A percentile compares a stretch with the other conserved stretches of the same genome.
Conservation (phyloP, 176 grass and related monocot species). For the Eremochloa ophiuroides region DNA sequence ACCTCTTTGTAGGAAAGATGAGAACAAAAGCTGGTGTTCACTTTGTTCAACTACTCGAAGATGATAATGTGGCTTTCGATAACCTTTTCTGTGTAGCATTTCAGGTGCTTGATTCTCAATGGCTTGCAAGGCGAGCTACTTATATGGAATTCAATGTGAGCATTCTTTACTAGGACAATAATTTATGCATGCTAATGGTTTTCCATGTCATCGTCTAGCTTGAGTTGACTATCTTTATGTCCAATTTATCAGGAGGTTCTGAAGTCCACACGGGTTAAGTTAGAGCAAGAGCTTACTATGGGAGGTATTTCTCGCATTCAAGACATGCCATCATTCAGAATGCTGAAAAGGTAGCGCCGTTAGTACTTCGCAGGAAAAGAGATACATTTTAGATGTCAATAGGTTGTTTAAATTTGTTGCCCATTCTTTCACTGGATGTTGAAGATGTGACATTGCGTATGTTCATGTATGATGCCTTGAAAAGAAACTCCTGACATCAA, state of each 20-base stretch:
- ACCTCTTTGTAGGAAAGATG: conserved; percentile 41
- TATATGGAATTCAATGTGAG: conserved; percentile 96
- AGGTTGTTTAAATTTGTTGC: not conserved
- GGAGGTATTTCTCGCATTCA: conserved; percentile 46
- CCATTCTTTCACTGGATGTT: conserved; percentile 30
- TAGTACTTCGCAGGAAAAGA: not conserved
- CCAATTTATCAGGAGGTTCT: conserved; percentile 64
- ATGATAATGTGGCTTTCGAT: conserved; percentile 71
- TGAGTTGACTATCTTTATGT: conserved; percentile 1
- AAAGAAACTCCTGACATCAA: not conserved
- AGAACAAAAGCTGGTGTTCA: conserved; percentile 49
- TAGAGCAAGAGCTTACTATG: conserved; percentile 61
- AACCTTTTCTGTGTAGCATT: conserved; percentile 81
- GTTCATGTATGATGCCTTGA: not conserved
- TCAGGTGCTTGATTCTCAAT: conserved; percentile 70
- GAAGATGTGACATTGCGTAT: not conserved
- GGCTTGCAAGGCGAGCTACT: conserved; percentile 63
- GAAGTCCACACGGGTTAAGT: conserved; percentile 56
- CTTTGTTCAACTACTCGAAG: conserved; percentile 66
- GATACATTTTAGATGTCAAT: not conserved
- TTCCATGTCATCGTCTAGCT: not conserved
- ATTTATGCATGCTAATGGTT: not conserved
- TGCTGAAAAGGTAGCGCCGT: conserved; percentile 48
- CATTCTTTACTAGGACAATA: not conserved
- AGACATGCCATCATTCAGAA: conserved; percentile 57